Evolutionary conservation across 208 protist genomes (phyloP), one percentile per base, ranked within the genome.

Genomic region (Herpetomonas samuelpessoai): DNA sequence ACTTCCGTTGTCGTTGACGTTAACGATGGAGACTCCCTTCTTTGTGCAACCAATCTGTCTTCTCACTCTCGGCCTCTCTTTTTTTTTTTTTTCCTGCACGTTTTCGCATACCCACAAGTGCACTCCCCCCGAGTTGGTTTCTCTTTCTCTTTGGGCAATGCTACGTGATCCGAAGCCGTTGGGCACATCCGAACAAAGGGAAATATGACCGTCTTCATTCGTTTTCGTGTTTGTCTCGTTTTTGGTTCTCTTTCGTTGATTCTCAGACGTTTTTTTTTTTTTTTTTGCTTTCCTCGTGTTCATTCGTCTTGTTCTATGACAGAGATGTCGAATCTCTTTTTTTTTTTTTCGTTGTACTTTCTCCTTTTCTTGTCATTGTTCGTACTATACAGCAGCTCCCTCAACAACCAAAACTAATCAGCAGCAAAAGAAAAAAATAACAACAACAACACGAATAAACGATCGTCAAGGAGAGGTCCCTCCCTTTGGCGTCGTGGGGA

Each of bases 191-290:
- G 21, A 61, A 28, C 12, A 61, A 30, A 55, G 61, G 2, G n/a
- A 44, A 60, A 3, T 9, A 31, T 1, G 29, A 53, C 3, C 46
- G 14, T 21, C 56, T 12, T 4, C 7, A 65, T 35, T 41, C n/a
- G 51, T 28, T 51, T 31, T 31, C 26, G 39, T 44, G 3, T 31
- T 21, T 51, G n/a, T n/a, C n/a, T n/a, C n/a, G n/a, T n/a, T n/a
- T n/a, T n/a, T n/a, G n/a, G n/a, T n/a, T n/a, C n/a, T n/a, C n/a
- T n/a, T n/a, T n/a, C n/a, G n/a, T n/a, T n/a, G n/a, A n/a, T n/a
- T n/a, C n/a, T n/a, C n/a, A n/a, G n/a, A n/a, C n/a, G n/a, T 54
- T 62, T 47, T 54, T 62, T 46, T 28, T 41, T 22, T 64, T 3
- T 47, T 3, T 3, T 27, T 21, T 7, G 6, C 14, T 1, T 14